Conservation (phyloP, 2,329 filamentous ascomycete genomes). For the Colletotrichum brevisporum region DNA sequence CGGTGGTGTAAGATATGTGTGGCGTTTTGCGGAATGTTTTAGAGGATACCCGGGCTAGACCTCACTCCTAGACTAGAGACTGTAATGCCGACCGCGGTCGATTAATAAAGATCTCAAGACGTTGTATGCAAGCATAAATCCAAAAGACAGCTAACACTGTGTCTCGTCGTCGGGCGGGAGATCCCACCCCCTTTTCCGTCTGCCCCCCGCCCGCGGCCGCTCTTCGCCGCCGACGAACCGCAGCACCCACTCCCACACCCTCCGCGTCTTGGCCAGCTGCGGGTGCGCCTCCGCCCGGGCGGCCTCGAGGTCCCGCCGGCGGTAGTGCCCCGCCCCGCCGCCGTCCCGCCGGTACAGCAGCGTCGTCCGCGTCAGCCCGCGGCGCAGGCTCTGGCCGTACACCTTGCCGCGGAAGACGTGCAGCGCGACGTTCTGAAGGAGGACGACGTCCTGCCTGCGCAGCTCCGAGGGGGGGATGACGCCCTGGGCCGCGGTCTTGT, state of each 20-base stretch:
- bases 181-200: slow-evolving; percentile 50
- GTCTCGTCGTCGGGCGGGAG: slow-evolving; percentile 58
- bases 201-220: slow-evolving; percentile 38
- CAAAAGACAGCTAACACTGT: slow-evolving; percentile 46
- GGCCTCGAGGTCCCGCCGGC: slow-evolving; percentile 60
- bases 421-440: slow-evolving; percentile 85
- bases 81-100: slow-evolving; percentile 14
- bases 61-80: slow-evolving; percentile 17
- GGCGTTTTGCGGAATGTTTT: slow-evolving; percentile 5
- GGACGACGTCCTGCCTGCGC: slow-evolving; percentile 80
- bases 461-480: slow-evolving; percentile 55
- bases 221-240: slow-evolving; percentile 70
- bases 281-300: slow-evolving; percentile 51
- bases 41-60: slow-evolving; percentile 34
- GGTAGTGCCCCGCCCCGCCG: slow-evolving; percentile 71
- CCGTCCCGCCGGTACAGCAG: slow-evolving; percentile 72
- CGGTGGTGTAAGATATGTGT: neutral
- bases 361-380: slow-evolving; percentile 77
- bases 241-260: slow-evolving; percentile 82
- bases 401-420: slow-evolving; percentile 82
- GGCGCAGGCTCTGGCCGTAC: slow-evolving; percentile 85
- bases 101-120: neutral
- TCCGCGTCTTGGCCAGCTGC: slow-evolving; percentile 74
- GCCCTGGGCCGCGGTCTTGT: neutral
- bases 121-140: neutral